Evolutionary conservation across 768 basidiomycete species (phyloP).

Genomic region (Phanerochaete sordida): DNA sequence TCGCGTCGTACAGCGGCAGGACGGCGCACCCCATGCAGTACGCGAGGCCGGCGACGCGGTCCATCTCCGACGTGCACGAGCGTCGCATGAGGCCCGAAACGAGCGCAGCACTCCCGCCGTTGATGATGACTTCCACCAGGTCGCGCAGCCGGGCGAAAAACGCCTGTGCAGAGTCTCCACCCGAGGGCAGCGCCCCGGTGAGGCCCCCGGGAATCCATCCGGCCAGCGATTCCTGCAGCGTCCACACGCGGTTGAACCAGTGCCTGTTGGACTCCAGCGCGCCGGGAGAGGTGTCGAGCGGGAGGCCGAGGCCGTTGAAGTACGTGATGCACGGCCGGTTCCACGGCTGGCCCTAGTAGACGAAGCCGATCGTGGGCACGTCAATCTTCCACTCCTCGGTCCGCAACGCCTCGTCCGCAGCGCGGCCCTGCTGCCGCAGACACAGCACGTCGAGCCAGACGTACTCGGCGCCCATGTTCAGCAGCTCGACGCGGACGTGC

Average conservation of each 20-base stretch:
- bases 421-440: too few species aligned
- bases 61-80: neutral
- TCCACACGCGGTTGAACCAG: neutral
- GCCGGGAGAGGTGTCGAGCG: neutral
- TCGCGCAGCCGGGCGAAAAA: neutral
- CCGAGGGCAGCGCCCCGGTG: too few species aligned
- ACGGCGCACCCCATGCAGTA: neutral
- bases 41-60: neutral
- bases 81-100: neutral
- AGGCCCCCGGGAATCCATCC: neutral
- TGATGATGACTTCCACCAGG: neutral
- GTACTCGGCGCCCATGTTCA: too few species aligned
- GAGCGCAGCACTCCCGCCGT: neutral
- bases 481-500: too few species aligned
- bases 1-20: neutral
- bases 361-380: too few species aligned
- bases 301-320: neutral
- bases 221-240: neutral
- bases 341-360: too few species aligned
- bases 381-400: too few species aligned
- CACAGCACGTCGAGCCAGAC: too few species aligned
- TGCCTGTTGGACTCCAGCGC: neutral
- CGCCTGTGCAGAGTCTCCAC: neutral
- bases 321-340: neutral
- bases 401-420: too few species aligned